Percentiles rank a stretch among this genome's conserved stretches.
phyloP scores from a whole-genome alignment of 2,329 filamentous ascomycete species.

The Chaetomium sp. region DNA sequence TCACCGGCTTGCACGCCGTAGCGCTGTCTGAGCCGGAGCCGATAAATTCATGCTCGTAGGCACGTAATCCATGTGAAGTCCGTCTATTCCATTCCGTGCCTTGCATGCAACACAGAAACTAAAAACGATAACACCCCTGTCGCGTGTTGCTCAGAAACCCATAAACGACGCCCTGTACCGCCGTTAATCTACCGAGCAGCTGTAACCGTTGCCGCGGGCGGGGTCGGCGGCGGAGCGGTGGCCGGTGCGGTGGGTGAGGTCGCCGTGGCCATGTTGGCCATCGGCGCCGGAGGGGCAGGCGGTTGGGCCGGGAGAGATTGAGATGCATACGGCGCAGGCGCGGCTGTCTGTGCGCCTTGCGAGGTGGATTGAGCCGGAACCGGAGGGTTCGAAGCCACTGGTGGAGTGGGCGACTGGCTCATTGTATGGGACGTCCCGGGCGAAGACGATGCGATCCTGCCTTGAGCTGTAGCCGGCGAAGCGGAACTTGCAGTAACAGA shows the following conservation, averaged over 20 bases:
- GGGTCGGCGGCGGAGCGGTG: slow-evolving; percentile 4
- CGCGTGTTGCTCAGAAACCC: not conserved
- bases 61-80: not conserved
- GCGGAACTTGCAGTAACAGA: not conserved
- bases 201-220: slow-evolving; percentile 4
- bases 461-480: not conserved
- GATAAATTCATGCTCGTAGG: not conserved
- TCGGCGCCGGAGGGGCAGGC: slow-evolving; percentile 1
- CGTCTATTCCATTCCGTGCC: not conserved
- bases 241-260: not conserved
- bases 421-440: not conserved
- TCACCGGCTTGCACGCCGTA: not conserved
- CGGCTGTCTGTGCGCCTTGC: not conserved
- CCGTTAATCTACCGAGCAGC: not conserved
- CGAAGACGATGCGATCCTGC: not conserved
- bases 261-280: slow-evolving; percentile 8
- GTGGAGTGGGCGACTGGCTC: not conserved
- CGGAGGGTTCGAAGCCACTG: not conserved
- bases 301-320: not conserved
- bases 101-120: not conserved
- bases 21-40: not conserved
- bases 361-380: not conserved
- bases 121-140: not conserved
- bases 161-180: not conserved
- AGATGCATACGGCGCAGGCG: not conserved